Conservation (phyloP, 1,139 yeast species). For the Blastobotrys persicus region DNA sequence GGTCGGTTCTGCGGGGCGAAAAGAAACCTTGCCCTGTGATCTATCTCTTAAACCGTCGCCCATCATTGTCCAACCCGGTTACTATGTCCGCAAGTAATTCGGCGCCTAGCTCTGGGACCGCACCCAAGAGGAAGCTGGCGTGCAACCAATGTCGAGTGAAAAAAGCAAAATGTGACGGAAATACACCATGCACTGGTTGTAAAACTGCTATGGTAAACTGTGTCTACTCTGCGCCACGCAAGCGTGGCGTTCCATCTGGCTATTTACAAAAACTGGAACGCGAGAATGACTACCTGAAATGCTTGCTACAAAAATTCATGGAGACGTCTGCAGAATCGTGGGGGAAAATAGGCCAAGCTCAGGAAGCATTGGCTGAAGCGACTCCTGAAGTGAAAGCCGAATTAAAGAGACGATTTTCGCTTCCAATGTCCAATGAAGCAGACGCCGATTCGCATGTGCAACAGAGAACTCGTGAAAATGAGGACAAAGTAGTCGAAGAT, state of each 20-base stretch:
- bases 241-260: conserved; percentile 16
- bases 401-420: background rate
- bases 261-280: conserved; percentile 15
- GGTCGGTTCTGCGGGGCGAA: background rate
- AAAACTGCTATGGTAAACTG: conserved; percentile 4
- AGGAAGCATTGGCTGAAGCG: background rate
- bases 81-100: background rate
- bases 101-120: background rate
- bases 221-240: conserved; percentile 12
- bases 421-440: background rate
- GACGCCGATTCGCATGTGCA: background rate
- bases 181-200: conserved; percentile 13
- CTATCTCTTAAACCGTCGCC: too few relatives aligned
- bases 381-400: background rate
- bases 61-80: too few relatives aligned
- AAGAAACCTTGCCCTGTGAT: background rate
- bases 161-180: conserved; percentile 16
- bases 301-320: conserved; percentile 7
- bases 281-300: conserved; percentile 9
- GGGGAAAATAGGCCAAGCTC: background rate
- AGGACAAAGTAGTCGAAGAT: background rate
- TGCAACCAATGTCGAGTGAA: conserved; percentile 17
- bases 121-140: conserved; percentile 7
- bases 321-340: background rate
- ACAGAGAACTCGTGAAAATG: background rate